Evolutionary conservation across 352 stramenopile species (phyloP).

Genomic region (Phytopythium delawarense): DNA sequence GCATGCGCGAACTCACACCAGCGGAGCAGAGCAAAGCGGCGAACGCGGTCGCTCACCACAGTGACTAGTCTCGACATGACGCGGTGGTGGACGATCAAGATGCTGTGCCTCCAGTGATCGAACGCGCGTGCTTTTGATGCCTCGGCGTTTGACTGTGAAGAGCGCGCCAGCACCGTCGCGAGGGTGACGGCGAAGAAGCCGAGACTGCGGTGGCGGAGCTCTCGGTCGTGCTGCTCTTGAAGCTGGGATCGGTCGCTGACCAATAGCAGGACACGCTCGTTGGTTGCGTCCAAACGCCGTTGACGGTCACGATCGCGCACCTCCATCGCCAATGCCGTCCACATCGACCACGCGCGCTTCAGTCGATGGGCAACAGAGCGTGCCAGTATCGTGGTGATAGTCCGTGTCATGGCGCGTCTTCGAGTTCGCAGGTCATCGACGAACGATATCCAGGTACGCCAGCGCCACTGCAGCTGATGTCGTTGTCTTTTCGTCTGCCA

Average conservation of each 20-base stretch:
- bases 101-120: not conserved
- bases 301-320: slow-evolving; percentile 10
- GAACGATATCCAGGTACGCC: slow-evolving; percentile 2
- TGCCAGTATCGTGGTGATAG: slow-evolving; percentile 5
- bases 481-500: not conserved
- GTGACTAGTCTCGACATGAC: not conserved
- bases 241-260: slow-evolving; percentile 13
- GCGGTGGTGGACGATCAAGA: not conserved
- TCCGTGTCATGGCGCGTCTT: slow-evolving; percentile 9
- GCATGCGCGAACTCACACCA: not conserved
- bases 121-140: not conserved
- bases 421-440: not conserved
- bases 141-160: not conserved
- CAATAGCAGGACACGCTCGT: slow-evolving; percentile 19
- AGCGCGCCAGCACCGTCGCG: slow-evolving; percentile 1
- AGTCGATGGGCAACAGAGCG: not conserved
- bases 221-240: slow-evolving; percentile 1
- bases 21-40: not conserved
- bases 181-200: slow-evolving; percentile 8
- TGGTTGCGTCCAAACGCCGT: slow-evolving; percentile 10
- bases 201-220: slow-evolving; percentile 11
- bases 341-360: slow-evolving; percentile 7
- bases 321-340: slow-evolving; percentile 4
- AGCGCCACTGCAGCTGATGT: not conserved
- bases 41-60: not conserved